Percentiles rank a stretch among this genome's conserved stretches.
These are phyloP conservation scores for slime mould (Dictyostelium discoideum) DNA, from an alignment of 78 protist genomes.

Conservation along the genomic window DNA sequence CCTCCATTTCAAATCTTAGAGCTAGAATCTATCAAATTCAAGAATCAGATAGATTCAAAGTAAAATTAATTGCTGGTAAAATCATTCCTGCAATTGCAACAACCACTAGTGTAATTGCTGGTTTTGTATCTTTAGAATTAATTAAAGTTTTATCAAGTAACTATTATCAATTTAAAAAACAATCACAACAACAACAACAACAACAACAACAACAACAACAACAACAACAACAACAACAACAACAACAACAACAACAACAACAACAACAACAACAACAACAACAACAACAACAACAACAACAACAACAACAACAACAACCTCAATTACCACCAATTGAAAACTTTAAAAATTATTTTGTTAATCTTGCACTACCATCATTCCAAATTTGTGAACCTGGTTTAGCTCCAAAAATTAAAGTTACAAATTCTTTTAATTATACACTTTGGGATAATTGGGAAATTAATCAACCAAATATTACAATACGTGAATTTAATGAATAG, in stretches of 20 bases:
- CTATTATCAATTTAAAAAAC: not conserved
- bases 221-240: too few species aligned
- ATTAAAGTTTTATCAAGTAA: conserved; percentile 82
- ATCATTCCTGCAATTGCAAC: conserved; percentile 99
- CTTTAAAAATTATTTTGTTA: conserved; percentile 93
- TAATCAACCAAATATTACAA: conserved; percentile 39
- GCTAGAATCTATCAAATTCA: conserved; percentile 95
- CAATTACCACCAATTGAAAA: conserved; percentile 51
- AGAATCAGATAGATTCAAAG: conserved; percentile 84
- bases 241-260: too few species aligned
- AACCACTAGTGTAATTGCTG: conserved; percentile 98
- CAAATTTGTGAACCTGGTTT: conserved; percentile 93
- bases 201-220: too few species aligned
- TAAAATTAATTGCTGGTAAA: conserved; percentile 95
- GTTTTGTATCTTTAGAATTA: conserved; percentile 96
- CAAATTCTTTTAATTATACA: conserved; percentile 22
- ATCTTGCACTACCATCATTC: conserved; percentile 97
- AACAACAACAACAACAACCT: not conserved
- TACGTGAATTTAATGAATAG: conserved; percentile 37
- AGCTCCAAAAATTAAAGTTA: conserved; percentile 85
- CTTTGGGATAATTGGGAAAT: conserved; percentile 86
- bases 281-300: too few species aligned
- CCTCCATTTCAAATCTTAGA: conserved; percentile 94
- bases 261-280: too few species aligned
- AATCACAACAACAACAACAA: too few species aligned